Evolutionary conservation across 345 rosid genomes (phyloP).

Genomic region (Populus tremula): DNA sequence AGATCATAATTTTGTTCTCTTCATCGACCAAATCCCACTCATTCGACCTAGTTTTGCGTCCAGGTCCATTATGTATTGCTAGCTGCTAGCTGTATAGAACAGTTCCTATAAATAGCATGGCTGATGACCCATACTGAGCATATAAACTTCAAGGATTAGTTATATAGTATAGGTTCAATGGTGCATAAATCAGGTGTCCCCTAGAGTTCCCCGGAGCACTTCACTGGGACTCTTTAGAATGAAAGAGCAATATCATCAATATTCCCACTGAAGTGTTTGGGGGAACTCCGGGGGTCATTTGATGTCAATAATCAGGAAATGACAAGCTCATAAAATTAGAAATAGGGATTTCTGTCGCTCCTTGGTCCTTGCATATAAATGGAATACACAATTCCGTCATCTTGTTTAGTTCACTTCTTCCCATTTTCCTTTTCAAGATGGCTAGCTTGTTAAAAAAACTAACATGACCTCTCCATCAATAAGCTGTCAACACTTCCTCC

Average conservation of each 20-base stretch:
- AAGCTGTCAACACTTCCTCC: no score
- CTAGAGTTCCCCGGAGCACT: constrained; percentile 46
- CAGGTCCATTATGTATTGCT: background rate
- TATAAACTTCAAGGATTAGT: background rate
- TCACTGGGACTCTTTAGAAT: constrained; percentile 23
- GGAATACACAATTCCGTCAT: no score
- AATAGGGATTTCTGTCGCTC: no score
- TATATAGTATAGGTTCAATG: background rate
- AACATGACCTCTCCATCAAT: no score
- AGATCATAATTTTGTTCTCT: background rate
- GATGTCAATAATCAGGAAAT: background rate
- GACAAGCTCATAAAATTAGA: background rate
- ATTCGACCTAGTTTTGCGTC: background rate
- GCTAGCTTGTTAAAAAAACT: no score
- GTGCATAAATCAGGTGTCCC: constrained; percentile 18
- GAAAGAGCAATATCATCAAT: no score
- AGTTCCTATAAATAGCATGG: background rate
- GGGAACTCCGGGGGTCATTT: constrained; percentile 46
- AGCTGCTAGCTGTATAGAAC: background rate
- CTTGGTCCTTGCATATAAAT: no score
- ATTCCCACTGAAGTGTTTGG: constrained; percentile 53
- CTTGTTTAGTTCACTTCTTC: no score
- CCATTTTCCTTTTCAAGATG: no score
- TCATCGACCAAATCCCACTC: background rate
- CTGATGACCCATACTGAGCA: background rate